Percentiles rank a stretch among this genome's conserved stretches.
Conservation (phyloP, 2,329 filamentous ascomycete species). For the Sporothrix schenckii region DNA sequence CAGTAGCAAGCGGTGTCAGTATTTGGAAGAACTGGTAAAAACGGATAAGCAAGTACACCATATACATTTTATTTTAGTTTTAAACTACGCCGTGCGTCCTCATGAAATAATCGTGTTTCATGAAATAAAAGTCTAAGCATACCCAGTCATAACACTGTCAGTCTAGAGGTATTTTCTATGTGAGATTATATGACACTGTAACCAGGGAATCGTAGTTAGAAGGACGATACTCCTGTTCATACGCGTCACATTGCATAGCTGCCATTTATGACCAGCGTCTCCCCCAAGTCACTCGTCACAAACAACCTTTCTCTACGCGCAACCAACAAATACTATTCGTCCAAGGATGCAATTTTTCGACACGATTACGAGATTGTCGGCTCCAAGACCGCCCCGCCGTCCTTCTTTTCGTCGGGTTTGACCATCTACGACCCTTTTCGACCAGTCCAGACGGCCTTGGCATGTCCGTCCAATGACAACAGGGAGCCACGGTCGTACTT, state of each 20-base stretch:
- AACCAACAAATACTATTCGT: not conserved
- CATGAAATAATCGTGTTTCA: too few relatives aligned
- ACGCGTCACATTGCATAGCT: not conserved
- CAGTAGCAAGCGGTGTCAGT: too few relatives aligned
- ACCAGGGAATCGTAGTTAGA: too few relatives aligned
- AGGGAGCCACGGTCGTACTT: slow-evolving; percentile 16
- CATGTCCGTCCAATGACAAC: not conserved
- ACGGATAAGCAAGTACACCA: too few relatives aligned
- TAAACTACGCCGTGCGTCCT: too few relatives aligned
- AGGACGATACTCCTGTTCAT: too few relatives aligned
- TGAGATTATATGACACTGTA: too few relatives aligned
- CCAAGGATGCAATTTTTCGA: slow-evolving; percentile 5
- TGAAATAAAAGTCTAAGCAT: too few relatives aligned
- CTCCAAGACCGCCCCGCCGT: not conserved
- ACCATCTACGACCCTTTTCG: slow-evolving; percentile 24
- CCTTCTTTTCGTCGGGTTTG: not conserved
- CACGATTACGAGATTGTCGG: not conserved
- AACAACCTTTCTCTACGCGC: not conserved
- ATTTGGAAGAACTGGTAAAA: too few relatives aligned
- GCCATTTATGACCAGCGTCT: not conserved
- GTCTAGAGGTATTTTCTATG: too few relatives aligned
- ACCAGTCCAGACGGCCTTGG: slow-evolving; percentile 29
- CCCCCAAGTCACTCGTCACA: not conserved
- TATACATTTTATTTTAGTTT: too few relatives aligned
- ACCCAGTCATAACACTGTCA: too few relatives aligned